phyloP scores from a whole-genome alignment of 2,329 filamentous ascomycete genomes.

The Chaetomium globosum region DNA sequence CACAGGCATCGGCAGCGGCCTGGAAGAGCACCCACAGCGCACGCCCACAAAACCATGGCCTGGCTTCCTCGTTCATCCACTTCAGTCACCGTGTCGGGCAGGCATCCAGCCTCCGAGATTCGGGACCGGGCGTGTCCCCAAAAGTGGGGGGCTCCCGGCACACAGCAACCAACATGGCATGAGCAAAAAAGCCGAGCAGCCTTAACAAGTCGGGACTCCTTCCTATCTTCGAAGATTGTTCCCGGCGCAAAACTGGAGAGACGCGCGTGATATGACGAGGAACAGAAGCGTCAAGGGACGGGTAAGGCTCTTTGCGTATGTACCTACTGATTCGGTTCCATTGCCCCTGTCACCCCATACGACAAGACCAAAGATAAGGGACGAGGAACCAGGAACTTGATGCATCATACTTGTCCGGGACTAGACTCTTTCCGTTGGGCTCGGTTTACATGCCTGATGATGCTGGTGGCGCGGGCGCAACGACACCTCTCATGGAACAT shows the following conservation, averaged over 20 bases:
- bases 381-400: not conserved
- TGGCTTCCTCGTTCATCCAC: not conserved
- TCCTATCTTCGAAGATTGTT: not conserved
- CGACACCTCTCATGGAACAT: not conserved
- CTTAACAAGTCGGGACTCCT: not conserved
- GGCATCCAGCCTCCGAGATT: conserved; percentile 4
- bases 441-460: not conserved
- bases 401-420: not conserved
- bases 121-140: not conserved
- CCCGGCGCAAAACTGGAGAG: conserved; percentile 8
- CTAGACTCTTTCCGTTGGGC: not conserved
- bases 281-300: not conserved
- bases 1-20: not conserved
- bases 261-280: not conserved
- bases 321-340: not conserved
- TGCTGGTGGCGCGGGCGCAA: not conserved
- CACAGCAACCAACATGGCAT: not conserved
- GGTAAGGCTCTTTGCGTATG: not conserved
- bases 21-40: not conserved
- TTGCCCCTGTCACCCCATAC: not conserved
- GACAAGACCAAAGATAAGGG: not conserved
- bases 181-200: not conserved
- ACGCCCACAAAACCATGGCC: conserved; percentile 4
- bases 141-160: not conserved
- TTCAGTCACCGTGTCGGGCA: not conserved